phyloP scores from a whole-genome alignment of 1,284 basidiomycete species.

The Bjerkandera adusta region DNA sequence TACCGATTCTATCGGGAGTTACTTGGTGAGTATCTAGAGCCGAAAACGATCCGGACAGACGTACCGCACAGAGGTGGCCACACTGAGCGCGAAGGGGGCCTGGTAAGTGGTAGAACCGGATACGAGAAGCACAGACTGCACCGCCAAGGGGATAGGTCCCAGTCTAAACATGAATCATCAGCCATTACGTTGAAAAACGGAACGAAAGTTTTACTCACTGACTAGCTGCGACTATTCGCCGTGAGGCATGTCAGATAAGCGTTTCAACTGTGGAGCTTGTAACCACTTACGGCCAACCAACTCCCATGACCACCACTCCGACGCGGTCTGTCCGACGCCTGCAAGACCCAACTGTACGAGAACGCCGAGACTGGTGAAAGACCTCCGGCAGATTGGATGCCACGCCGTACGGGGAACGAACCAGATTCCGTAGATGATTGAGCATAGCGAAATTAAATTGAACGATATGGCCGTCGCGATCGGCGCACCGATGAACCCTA shows the following conservation, averaged over 20 bases:
- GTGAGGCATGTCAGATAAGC: slow-evolving; percentile 16
- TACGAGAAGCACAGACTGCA: slow-evolving; percentile 73
- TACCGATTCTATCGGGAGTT: slow-evolving; percentile 70
- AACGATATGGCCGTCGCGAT: slow-evolving; percentile 87
- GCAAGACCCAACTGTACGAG: slow-evolving; percentile 75
- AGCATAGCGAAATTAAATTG: slow-evolving; percentile 76
- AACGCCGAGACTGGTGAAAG: slow-evolving; percentile 72
- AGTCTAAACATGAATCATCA: slow-evolving; percentile 32
- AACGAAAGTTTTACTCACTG: slow-evolving; percentile 39
- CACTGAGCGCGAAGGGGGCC: slow-evolving; percentile 77
- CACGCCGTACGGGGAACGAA: slow-evolving; percentile 81
- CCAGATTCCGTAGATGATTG: slow-evolving; percentile 72
- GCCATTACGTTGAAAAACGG: background rate
- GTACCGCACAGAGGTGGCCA: slow-evolving; percentile 82
- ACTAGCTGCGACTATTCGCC: slow-evolving; percentile 50
- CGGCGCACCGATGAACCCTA: slow-evolving; percentile 94
- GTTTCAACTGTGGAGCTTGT: background rate
- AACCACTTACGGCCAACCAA: slow-evolving; percentile 53
- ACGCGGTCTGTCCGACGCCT: slow-evolving; percentile 71
- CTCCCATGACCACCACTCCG: slow-evolving; percentile 95
- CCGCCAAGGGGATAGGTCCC: slow-evolving; percentile 62
- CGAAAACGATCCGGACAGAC: slow-evolving; percentile 19
- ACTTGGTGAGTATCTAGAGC: background rate
- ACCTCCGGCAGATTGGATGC: slow-evolving; percentile 71
- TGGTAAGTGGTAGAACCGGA: slow-evolving; percentile 82